phyloP scores from a whole-genome alignment of 257 asterid genomes.

The Solanum raphanifolium region DNA sequence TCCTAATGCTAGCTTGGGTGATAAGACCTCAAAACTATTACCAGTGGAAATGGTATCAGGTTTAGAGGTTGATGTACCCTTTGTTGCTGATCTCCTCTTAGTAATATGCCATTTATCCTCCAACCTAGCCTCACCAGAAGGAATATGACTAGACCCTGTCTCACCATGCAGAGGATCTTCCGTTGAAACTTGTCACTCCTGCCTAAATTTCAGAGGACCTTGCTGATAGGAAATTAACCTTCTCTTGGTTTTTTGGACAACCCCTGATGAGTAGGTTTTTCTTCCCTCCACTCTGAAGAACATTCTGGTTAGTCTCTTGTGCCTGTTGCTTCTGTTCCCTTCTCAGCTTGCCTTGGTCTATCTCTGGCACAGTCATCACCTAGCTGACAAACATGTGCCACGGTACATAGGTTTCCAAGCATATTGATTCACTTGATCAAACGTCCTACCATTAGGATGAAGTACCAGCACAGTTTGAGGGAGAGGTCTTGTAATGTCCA shows the following conservation, averaged over 20 bases:
- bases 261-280: background rate
- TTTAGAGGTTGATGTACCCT: background rate
- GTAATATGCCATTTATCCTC: background rate
- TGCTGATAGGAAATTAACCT: background rate
- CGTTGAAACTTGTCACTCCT: background rate
- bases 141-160: background rate
- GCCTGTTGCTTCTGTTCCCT: background rate
- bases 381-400: background rate
- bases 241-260: background rate
- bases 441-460: background rate
- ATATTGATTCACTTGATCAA: background rate
- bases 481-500: background rate
- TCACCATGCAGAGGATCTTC: background rate
- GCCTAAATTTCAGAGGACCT: background rate
- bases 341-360: background rate
- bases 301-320: background rate
- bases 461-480: background rate
- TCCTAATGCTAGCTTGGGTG: background rate
- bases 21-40: background rate
- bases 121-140: background rate
- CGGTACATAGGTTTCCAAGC: background rate
- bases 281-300: background rate
- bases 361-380: background rate
- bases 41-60: background rate
- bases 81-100: background rate